Evolutionary conservation across 2,329 filamentous ascomycete genomes (phyloP).

Genomic region (Xylogone sp.): DNA sequence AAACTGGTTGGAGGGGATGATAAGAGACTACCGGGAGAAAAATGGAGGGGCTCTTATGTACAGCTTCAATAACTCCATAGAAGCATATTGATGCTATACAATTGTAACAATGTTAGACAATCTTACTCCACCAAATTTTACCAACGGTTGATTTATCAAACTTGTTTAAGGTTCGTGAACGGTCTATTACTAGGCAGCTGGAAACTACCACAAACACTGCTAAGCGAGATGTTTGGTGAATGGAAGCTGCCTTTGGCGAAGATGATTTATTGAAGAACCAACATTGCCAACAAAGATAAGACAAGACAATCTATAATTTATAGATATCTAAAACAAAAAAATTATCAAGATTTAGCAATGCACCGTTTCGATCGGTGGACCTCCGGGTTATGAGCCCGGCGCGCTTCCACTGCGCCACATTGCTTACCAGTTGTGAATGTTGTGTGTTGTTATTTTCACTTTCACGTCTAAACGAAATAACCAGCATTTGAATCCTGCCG

Average conservation of each 20-base stretch:
- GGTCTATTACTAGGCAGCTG: too few species aligned
- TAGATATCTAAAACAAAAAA: neutral
- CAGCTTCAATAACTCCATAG: conserved; percentile 23
- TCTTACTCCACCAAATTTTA: conserved; percentile 20
- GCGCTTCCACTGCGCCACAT: conserved; percentile 29
- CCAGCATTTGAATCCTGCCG: neutral
- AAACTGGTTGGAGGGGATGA: conserved; percentile 2
- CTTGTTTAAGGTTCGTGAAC: neutral
- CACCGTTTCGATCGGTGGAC: conserved; percentile 33
- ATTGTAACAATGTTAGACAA: conserved; percentile 31
- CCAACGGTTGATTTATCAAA: neutral
- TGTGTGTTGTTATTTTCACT: neutral
- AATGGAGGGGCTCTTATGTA: conserved; percentile 19
- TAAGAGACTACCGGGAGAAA: conserved; percentile 14
- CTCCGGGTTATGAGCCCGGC: conserved; percentile 36
- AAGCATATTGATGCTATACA: conserved; percentile 24
- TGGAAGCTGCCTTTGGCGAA: too few species aligned
- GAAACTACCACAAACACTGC: too few species aligned
- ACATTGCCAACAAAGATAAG: too few species aligned
- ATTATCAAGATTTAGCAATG: conserved; percentile 24
- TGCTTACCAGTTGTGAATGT: neutral
- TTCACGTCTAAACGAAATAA: neutral
- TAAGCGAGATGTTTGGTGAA: too few species aligned
- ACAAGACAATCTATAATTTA: too few species aligned
- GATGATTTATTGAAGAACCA: too few species aligned